Evolutionary conservation across 805 yeast genomes (phyloP).

Genomic region (Saturnispora dispora): DNA sequence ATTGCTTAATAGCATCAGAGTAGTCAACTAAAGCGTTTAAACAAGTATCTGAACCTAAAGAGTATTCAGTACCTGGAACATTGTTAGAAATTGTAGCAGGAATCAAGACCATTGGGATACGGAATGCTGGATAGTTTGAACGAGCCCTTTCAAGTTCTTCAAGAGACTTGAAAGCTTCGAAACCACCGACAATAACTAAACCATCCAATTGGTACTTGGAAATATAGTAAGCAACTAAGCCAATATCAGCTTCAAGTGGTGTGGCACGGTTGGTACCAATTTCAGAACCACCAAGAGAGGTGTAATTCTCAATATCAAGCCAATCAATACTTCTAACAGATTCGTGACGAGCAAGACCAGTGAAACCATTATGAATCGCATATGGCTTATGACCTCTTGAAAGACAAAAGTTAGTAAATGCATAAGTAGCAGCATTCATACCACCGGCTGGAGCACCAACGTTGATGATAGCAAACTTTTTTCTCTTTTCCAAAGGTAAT

Average conservation of each 20-base stretch:
- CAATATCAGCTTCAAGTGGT: conserved; percentile 58
- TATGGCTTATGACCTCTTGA: conserved; percentile 65
- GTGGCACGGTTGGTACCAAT: conserved; percentile 71
- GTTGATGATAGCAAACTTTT: conserved; percentile 61
- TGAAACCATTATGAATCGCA: conserved; percentile 68
- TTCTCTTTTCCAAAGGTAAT: conserved; percentile 43
- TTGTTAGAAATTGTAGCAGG: conserved; percentile 78
- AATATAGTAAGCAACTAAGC: conserved; percentile 62
- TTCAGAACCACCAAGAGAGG: conserved; percentile 68
- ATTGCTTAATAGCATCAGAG: conserved; percentile 72
- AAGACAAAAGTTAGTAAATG: conserved; percentile 66
- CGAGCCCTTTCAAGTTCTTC: conserved; percentile 57
- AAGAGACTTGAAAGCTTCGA: conserved; percentile 68
- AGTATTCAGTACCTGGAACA: conserved; percentile 77
- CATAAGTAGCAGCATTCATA: conserved; percentile 67
- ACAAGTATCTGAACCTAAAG: conserved; percentile 70
- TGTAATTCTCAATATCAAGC: conserved; percentile 69
- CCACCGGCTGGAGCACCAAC: conserved; percentile 81
- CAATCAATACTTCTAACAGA: conserved; percentile 51
- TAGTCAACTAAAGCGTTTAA: conserved; percentile 60
- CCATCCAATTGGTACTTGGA: conserved; percentile 65
- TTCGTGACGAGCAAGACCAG: conserved; percentile 59
- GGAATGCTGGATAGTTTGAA: conserved; percentile 55
- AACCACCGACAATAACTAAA: conserved; percentile 68
- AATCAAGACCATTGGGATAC: conserved; percentile 67